Evolutionary conservation across 768 basidiomycete genomes (phyloP).

Genomic region (Leccinum aurantiacum): DNA sequence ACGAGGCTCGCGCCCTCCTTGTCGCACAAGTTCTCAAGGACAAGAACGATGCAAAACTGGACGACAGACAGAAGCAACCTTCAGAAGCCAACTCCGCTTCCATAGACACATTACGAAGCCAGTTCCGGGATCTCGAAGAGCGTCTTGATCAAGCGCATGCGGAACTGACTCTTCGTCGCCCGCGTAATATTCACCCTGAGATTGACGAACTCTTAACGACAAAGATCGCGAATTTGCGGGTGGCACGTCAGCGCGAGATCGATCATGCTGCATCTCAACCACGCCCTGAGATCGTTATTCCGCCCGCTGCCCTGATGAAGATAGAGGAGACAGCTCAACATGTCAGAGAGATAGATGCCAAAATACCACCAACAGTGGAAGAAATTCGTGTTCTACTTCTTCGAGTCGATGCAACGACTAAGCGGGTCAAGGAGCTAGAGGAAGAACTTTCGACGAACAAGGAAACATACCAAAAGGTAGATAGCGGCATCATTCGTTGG

Average conservation of each 20-base stretch:
- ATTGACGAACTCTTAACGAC: slow-evolving; percentile 19
- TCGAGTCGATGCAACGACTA: slow-evolving; percentile 21
- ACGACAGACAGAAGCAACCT: background rate
- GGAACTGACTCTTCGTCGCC: slow-evolving; percentile 29
- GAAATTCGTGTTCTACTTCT: slow-evolving; percentile 28
- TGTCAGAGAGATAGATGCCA: slow-evolving; percentile 22
- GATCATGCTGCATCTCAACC: slow-evolving; percentile 16
- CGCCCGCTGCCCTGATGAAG: slow-evolving; percentile 11
- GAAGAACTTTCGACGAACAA: slow-evolving; percentile 21
- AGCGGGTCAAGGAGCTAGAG: slow-evolving; percentile 22
- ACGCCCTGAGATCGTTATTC: slow-evolving; percentile 23
- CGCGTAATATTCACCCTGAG: slow-evolving; percentile 16
- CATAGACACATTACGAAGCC: slow-evolving; percentile 16
- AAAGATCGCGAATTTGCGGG: slow-evolving; percentile 22
- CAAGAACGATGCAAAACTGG: slow-evolving; percentile 9
- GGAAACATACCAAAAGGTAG: slow-evolving; percentile 21
- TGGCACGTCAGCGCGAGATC: slow-evolving; percentile 22
- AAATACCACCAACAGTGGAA: slow-evolving; percentile 25
- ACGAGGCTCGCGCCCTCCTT: slow-evolving; percentile 27
- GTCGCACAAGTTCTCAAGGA: slow-evolving; percentile 20
- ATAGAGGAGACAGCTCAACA: slow-evolving; percentile 21
- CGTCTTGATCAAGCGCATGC: slow-evolving; percentile 33
- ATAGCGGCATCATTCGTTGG: background rate
- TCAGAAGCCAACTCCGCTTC: background rate
- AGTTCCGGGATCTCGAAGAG: slow-evolving; percentile 26